phyloP scores from a whole-genome alignment of 805 yeast genomes.

The Wickerhamiella dianesei region DNA sequence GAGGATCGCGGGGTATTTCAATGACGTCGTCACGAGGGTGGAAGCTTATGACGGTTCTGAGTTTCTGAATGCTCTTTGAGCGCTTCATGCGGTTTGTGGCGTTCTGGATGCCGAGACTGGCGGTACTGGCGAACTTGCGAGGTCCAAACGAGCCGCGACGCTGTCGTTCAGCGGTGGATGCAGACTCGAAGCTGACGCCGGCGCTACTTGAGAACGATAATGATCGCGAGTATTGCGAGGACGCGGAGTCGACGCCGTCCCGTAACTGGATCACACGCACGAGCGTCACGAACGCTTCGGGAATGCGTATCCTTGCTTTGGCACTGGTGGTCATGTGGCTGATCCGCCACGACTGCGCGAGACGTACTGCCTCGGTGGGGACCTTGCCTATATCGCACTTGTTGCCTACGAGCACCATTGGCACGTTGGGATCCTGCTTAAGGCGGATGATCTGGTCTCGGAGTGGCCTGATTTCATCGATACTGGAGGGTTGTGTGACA shows the following conservation, averaged over 20 bases:
- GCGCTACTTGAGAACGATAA: not conserved
- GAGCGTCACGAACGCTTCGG: not conserved
- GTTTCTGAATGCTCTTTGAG: not conserved
- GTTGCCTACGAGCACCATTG: slow-evolving; percentile 84
- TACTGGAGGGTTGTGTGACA: slow-evolving; percentile 61
- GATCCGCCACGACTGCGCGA: not conserved
- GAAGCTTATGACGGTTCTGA: not conserved
- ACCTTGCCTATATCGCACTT: slow-evolving; percentile 58
- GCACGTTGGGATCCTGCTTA: slow-evolving; percentile 63
- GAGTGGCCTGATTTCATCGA: slow-evolving; percentile 63
- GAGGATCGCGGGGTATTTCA: not conserved
- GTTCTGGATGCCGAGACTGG: not conserved
- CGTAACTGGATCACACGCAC: not conserved
- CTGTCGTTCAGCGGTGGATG: not conserved
- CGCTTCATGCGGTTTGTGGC: not conserved
- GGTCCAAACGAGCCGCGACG: not conserved
- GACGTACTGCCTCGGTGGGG: not conserved
- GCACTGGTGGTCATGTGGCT: not conserved
- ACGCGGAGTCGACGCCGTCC: not conserved
- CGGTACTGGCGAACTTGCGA: not conserved
- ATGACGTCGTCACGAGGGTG: not conserved
- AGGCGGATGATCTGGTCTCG: slow-evolving; percentile 75
- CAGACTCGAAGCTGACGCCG: not conserved
- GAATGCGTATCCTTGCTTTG: not conserved
- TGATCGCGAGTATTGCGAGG: not conserved